Evolutionary conservation across 2,329 filamentous ascomycete genomes (phyloP).

Genomic region (Chrysoporthe cubensis): DNA sequence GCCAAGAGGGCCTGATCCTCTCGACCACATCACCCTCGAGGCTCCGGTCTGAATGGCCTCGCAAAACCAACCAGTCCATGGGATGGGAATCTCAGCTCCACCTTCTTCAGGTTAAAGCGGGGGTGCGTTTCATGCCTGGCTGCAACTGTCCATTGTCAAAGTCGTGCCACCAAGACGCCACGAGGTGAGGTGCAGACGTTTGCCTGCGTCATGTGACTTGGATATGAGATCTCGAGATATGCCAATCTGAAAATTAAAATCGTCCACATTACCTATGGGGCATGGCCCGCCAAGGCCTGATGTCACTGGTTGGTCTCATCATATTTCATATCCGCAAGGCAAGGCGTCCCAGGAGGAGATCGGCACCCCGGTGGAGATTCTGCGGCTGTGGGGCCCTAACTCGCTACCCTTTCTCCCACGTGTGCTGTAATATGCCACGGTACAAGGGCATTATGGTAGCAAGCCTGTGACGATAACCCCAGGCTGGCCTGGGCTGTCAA

Average conservation of each 20-base stretch:
- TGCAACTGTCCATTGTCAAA: neutral
- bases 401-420: neutral
- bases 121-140: neutral
- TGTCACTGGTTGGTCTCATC: constrained; percentile 3
- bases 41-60: neutral
- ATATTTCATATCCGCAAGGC: constrained; percentile 1
- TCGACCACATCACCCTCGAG: neutral
- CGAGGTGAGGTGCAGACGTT: constrained; percentile 2
- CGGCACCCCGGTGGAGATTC: neutral
- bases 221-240: neutral
- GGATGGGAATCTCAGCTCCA: neutral
- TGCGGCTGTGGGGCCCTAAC: neutral
- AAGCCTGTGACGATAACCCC: neutral
- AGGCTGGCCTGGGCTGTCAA: neutral
- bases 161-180: neutral
- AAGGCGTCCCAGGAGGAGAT: neutral
- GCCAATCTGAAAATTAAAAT: constrained; percentile 5
- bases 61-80: neutral
- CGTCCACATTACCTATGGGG: constrained; percentile 2
- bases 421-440: neutral
- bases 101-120: neutral
- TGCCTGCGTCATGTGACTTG: constrained; percentile 10
- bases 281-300: neutral
- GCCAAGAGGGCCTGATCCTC: neutral
- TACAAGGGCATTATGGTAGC: neutral